Evolutionary conservation across 768 basidiomycete genomes (phyloP), one percentile per base, ranked within the genome.

Genomic region (Suillus subaureus): DNA sequence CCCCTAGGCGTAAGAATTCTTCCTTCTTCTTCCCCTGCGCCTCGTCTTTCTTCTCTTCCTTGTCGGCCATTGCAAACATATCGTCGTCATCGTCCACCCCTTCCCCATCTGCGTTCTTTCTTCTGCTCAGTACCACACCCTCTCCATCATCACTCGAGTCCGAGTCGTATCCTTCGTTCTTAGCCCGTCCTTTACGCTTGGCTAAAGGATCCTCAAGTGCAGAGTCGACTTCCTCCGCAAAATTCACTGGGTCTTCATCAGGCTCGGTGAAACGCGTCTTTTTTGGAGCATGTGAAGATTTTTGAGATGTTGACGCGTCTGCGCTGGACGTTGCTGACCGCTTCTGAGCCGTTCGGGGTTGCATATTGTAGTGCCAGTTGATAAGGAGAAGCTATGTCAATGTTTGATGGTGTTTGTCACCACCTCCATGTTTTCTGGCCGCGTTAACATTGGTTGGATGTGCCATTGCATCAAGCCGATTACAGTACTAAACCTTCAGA

Each of bases 71-170:
- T 31, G 90, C 87, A 75, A 94, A 95, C 88, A 95, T 92, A 28
- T 87, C 85, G 67, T 90, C 89, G 23, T 90, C 87, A 13, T 86
- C 88, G 2, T 85, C 86, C 1, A 86, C 88, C 13, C 84, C 87
- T 4, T 82, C 83, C 21, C 81, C 85, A 1, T 80, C 81, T 1
- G 74, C 78, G 60, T 75, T 80, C 39, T 86, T 87, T 76, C 87
- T 85, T 66, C 96, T 85, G 73, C 91, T 93, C n/a, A 78, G 79
- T 11, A 96, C 96, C 43, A 96, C 94, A n/a, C 94, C 91, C 75
- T 97, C 95, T 3, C 93, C 95, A 67, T 97, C 96, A 73, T 97
- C 94, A 64, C 88, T 95, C 3, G 95, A 96, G 78, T 97, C 96
- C 1, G 93, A 94, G 15, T 96, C 94, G 75, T 97, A 98, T 18